These are phyloP conservation scores for Wickerhamiella dianesei DNA, from an alignment of 805 yeast genomes.

Conservation along the genomic window DNA sequence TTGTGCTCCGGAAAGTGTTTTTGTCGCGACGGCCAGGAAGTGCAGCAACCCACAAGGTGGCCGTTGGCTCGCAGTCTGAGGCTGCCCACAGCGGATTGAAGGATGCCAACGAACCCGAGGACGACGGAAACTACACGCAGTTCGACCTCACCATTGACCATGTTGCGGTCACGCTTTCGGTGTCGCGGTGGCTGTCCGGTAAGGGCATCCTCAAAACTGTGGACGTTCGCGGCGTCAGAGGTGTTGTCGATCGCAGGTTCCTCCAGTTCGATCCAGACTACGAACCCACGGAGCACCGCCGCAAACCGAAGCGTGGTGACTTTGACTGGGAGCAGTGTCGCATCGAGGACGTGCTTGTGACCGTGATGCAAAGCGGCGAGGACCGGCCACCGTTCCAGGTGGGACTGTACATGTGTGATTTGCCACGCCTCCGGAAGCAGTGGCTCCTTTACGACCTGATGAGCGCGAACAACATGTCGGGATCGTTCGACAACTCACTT, in stretches of 20 bases:
- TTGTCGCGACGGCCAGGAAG: conserved; percentile 69
- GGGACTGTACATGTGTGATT: conserved; percentile 74
- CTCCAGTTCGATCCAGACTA: conserved; percentile 72
- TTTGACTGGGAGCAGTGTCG: conserved; percentile 76
- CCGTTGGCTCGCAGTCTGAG: conserved; percentile 59
- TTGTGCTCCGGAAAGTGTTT: conserved; percentile 70
- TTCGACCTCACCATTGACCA: conserved; percentile 84
- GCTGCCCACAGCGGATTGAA: conserved; percentile 44
- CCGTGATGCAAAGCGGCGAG: conserved; percentile 56
- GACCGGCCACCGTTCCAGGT: conserved; percentile 71
- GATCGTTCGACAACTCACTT: conserved; percentile 83
- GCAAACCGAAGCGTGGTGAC: conserved; percentile 70
- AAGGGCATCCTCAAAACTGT: conserved; percentile 72
- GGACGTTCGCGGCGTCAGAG: conserved; percentile 74
- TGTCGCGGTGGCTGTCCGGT: conserved; percentile 81
- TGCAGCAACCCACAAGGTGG: conserved; percentile 32
- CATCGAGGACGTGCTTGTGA: conserved; percentile 74
- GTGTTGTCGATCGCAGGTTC: conserved; percentile 83
- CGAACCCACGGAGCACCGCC: conserved; percentile 66
- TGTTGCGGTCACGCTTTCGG: conserved; percentile 64
- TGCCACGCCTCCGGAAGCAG: conserved; percentile 70
- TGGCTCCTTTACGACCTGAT: conserved; percentile 85
- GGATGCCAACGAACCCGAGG: conserved; percentile 23
- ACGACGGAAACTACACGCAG: conserved; percentile 91
- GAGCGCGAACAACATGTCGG: conserved; percentile 73